Percentiles rank a stretch among this genome's conserved stretches.
These are phyloP conservation scores for Vaccinium macrocarpon DNA, from an alignment of 148 eudicot genomes.

Conservation along the genomic window DNA sequence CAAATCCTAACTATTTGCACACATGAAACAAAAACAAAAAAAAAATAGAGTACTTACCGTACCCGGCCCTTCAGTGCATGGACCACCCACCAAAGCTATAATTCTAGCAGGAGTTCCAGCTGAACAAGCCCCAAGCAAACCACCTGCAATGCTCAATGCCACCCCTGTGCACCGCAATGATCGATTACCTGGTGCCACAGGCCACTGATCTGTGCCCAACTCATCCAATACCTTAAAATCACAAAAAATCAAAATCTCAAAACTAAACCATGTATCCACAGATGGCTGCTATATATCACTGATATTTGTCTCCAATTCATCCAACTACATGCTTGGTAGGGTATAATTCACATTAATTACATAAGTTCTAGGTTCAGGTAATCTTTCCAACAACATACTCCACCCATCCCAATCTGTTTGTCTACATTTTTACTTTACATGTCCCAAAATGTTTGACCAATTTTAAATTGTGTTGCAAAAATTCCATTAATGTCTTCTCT, in stretches of 20 bases:
- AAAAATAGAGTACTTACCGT: slow-evolving; percentile 43
- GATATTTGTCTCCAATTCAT: not conserved
- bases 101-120: slow-evolving; percentile 88
- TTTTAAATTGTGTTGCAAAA: no score
- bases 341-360: not conserved
- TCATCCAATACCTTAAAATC: slow-evolving; percentile 74
- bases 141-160: slow-evolving; percentile 85
- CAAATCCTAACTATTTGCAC: not conserved
- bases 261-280: not conserved
- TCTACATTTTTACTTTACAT: no score
- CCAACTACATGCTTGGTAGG: not conserved
- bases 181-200: slow-evolving; percentile 79
- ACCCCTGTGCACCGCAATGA: slow-evolving; percentile 89
- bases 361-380: not conserved
- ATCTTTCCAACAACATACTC: no score
- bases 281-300: not conserved
- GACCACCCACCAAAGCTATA: slow-evolving; percentile 91
- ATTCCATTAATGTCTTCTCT: no score
- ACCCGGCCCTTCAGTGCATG: slow-evolving; percentile 99
- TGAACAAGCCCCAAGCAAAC: slow-evolving; percentile 78
- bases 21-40: slow-evolving; percentile 3
- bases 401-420: no score
- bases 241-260: slow-evolving; percentile 6
- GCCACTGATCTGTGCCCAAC: slow-evolving; percentile 85
- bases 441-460: no score